Evolutionary conservation across 352 stramenopile species (phyloP).

Genomic region (Stephanocyclus meneghinianus): DNA sequence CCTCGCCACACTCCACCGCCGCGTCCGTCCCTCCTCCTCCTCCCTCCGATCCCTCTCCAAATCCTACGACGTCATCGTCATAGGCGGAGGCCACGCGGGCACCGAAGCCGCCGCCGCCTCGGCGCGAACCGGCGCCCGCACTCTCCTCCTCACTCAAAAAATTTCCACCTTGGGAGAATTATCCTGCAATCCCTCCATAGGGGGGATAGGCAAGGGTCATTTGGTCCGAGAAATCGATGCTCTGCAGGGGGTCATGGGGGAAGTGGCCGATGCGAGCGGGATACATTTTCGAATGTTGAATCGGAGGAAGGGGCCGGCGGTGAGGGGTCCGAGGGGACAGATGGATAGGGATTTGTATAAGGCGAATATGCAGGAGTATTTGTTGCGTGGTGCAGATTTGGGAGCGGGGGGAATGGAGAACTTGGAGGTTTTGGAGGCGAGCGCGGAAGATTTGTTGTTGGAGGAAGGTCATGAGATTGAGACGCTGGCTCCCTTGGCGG

Average conservation of each 20-base stretch:
- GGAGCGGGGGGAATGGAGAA: constrained; percentile 80
- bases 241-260: constrained; percentile 95
- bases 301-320: constrained; percentile 85
- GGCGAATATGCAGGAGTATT: constrained; percentile 88
- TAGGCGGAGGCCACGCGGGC: constrained; percentile 90
- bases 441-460: constrained; percentile 93
- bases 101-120: constrained; percentile 89
- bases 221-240: constrained; percentile 97
- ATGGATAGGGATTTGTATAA: constrained; percentile 98
- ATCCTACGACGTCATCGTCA: constrained; percentile 87
- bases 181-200: constrained; percentile 97
- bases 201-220: constrained; percentile 97
- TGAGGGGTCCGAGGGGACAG: constrained; percentile 88
- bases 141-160: constrained; percentile 94
- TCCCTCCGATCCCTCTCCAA: constrained; percentile 4
- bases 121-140: constrained; percentile 89
- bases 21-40: not conserved
- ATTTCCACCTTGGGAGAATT: constrained; percentile 95
- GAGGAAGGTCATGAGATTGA: constrained; percentile 75
- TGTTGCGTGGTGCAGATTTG: constrained; percentile 58
- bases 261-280: constrained; percentile 90
- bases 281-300: constrained; percentile 99
- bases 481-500: constrained; percentile 45
- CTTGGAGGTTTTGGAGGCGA: constrained; percentile 91
- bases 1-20: not conserved